phyloP scores from a whole-genome alignment of 768 basidiomycete genomes.

The Pleurotus salmoneostramineus region DNA sequence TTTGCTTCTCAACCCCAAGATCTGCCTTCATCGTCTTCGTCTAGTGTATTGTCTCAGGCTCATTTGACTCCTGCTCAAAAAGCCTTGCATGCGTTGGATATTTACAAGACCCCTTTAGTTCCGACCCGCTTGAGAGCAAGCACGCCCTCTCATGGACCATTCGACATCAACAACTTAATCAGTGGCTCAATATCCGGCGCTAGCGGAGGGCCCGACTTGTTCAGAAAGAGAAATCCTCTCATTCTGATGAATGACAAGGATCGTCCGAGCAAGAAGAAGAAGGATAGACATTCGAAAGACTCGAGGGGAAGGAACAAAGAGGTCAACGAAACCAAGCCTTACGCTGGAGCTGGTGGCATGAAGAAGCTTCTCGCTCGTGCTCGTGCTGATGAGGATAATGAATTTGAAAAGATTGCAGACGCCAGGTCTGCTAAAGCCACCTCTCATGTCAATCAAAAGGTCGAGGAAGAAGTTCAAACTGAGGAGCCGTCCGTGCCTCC shows the following conservation, averaged over 20 bases:
- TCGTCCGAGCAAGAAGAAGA: not conserved
- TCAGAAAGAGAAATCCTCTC: conserved; percentile 45
- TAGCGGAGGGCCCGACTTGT: conserved; percentile 54
- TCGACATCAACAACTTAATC: conserved; percentile 24
- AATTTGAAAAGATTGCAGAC: not conserved
- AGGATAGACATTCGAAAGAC: conserved; percentile 38
- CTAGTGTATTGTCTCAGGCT: conserved; percentile 2
- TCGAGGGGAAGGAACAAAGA: conserved; percentile 34
- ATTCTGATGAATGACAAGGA: conserved; percentile 52
- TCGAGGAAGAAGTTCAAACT: conserved; percentile 24
- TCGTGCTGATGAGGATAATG: not conserved
- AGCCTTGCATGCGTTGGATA: conserved; percentile 67
- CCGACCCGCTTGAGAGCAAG: conserved; percentile 46
- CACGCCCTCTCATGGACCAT: conserved; percentile 29
- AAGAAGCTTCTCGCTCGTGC: conserved; percentile 65
- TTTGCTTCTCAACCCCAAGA: conserved; percentile 36
- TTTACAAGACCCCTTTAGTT: conserved; percentile 76
- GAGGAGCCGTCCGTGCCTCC: conserved; percentile 27
- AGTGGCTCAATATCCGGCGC: conserved; percentile 21
- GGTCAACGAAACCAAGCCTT: conserved; percentile 64
- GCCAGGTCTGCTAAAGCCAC: too few relatives aligned
- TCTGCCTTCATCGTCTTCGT: conserved; percentile 16
- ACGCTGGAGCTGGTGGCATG: conserved; percentile 75
- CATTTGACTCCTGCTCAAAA: conserved; percentile 51
- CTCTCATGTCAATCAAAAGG: conserved; percentile 7